Conservation (phyloP, 208 protist genomes). For the Leishmania martiniquensis region DNA sequence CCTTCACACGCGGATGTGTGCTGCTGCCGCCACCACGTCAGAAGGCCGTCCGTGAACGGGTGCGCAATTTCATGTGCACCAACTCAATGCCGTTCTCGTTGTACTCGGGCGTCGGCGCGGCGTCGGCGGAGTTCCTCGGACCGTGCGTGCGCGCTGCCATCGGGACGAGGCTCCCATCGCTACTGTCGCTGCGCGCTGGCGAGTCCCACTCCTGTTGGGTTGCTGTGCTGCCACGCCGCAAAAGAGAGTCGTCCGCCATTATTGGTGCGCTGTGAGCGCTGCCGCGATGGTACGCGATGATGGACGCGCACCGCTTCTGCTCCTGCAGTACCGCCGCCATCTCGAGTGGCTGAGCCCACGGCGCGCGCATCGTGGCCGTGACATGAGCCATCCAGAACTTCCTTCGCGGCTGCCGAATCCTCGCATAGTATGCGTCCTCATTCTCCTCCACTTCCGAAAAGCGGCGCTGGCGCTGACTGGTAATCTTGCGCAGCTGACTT, state of each 20-base stretch:
- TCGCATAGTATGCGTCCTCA: conserved; percentile 1
- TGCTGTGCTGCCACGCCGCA: not conserved
- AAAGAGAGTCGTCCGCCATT: not conserved
- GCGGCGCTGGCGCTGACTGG: conserved; percentile 16
- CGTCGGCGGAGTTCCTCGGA: not conserved
- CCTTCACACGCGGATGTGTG: not conserved
- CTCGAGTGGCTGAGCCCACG: not conserved
- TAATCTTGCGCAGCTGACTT: conserved; percentile 18
- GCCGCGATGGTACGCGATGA: not conserved
- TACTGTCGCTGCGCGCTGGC: not conserved
- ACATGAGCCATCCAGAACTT: conserved; percentile 1
- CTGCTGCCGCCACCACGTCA: not conserved
- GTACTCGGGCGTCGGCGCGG: not conserved
- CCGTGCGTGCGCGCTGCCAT: not conserved
- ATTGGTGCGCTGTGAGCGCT: not conserved
- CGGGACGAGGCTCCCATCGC: not conserved
- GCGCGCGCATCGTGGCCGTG: not conserved
- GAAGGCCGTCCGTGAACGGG: not conserved
- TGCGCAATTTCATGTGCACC: conserved; percentile 23
- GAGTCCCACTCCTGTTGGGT: not conserved
- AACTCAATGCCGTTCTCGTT: conserved; percentile 22
- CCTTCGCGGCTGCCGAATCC: conserved; percentile 3
- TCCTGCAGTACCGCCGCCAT: not conserved
- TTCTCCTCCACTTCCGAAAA: conserved; percentile 12
- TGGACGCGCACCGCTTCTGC: not conserved